A percentile compares a stretch with the other conserved stretches of the same genome.
Conservation (phyloP, 2,329 filamentous ascomycete species). For the Sarocladiaceae sp. region DNA sequence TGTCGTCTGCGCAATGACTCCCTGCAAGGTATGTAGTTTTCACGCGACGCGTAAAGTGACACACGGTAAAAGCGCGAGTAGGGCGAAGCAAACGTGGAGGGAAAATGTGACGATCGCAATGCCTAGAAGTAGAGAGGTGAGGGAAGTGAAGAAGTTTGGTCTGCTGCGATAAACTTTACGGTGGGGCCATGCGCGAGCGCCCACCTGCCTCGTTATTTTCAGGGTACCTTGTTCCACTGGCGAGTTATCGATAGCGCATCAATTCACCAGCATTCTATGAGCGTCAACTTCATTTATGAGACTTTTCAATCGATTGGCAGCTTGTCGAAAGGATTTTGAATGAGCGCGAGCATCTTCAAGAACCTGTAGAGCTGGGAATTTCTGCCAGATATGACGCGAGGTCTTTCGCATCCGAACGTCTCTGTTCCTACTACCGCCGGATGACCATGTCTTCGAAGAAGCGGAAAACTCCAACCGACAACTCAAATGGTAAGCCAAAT, state of each 20-base stretch:
- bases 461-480: conserved; percentile 6
- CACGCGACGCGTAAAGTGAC: too few relatives aligned
- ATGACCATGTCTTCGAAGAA: conserved; percentile 13
- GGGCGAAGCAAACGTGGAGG: not conserved
- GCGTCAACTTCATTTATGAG: not conserved
- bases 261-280: not conserved
- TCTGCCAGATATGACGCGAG: not conserved
- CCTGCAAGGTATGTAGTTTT: conserved; percentile 20
- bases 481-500: not conserved
- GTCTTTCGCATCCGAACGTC: not conserved
- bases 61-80: not conserved
- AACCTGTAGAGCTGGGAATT: not conserved
- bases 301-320: too few relatives aligned
- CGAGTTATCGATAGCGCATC: conserved; percentile 6
- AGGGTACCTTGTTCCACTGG: not conserved
- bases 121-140: not conserved
- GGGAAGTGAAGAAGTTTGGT: conserved; percentile 3
- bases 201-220: conserved; percentile 3
- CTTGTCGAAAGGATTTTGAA: too few relatives aligned
- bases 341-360: not conserved
- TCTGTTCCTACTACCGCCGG: not conserved
- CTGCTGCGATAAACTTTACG: conserved; percentile 6
- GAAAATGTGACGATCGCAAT: not conserved
- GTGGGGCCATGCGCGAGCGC: not conserved
- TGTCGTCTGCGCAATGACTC: conserved; percentile 11